Evolutionary conservation across 495 filamentous ascomycete species (phyloP), one percentile per base, ranked within the genome.

Genomic region (Cercophora sp.): DNA sequence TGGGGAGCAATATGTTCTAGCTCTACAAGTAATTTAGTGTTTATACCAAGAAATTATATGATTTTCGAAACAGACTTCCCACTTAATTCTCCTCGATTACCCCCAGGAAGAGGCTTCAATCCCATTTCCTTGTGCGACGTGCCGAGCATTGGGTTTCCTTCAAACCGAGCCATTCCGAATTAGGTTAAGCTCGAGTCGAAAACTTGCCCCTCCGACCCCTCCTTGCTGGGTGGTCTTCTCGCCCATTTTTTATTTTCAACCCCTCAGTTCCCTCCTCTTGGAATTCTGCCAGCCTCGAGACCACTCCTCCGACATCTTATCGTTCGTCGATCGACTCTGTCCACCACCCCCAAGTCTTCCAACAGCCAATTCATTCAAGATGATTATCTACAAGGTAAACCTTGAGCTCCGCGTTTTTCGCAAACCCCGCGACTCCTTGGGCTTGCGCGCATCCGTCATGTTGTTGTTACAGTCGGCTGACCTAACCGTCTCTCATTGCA

Each of bases 321-420:
- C 53, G 25, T 23, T 54, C 35, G 13, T 49, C 18, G 50, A 34
- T 44, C 41, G 25, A 51, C n/a, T 25, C 15, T 29, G 23, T 26
- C 24, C 35, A 42, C 34, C 47, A 26, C 47, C 18, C 29, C 32
- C 29, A 18, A 51, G 23, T 37, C 4, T 16, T 32, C 36, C 35
- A n/a, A 44, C 48, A 19, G 42, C 47, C 49, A 51, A 58, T 51
- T 60, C 70, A 65, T 60, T 60, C 80, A 87, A 78, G 61, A 96
- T 96, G 90, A 85, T 95, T 69, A 94, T 96, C 70, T 95, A 77
- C 85, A 87, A 84, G 78, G 90, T 93, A 82, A 79, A 89, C 46
- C 20, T 43, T 88, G 62, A 52, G 79, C 73, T 9, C 20, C 16
- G 29, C 18, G 2, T 10, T 9, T 15, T 5, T 8, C 18, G 29